These are phyloP conservation scores for Grosmannia serpens DNA, from an alignment of 2,329 filamentous ascomycete species.

Conservation along the genomic window DNA sequence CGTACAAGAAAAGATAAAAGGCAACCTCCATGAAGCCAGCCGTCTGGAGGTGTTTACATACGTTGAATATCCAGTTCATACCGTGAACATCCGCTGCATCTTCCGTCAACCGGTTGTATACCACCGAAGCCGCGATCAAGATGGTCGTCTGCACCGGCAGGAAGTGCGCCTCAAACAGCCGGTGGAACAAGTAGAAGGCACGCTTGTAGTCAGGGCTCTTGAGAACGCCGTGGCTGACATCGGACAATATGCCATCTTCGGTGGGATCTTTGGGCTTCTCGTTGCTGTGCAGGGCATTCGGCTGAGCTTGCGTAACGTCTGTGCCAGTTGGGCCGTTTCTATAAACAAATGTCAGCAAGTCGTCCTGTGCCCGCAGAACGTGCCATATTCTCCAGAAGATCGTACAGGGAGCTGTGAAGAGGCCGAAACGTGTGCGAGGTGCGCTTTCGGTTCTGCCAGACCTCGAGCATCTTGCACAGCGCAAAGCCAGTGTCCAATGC, in stretches of 20 bases:
- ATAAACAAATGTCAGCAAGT: neutral
- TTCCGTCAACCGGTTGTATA: slow-evolving; percentile 46
- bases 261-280: neutral
- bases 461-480: slow-evolving; percentile 43
- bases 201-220: slow-evolving; percentile 42
- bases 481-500: slow-evolving; percentile 58
- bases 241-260: slow-evolving; percentile 43
- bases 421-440: slow-evolving; percentile 43
- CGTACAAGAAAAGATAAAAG: slow-evolving; percentile 54
- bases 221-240: slow-evolving; percentile 39
- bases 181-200: slow-evolving; percentile 48
- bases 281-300: slow-evolving; percentile 15
- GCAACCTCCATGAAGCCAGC: slow-evolving; percentile 51
- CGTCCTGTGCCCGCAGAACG: slow-evolving; percentile 3
- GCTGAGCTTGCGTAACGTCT: slow-evolving; percentile 34
- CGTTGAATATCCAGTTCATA: slow-evolving; percentile 46
- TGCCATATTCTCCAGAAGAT: slow-evolving; percentile 1
- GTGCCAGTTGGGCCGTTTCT: slow-evolving; percentile 32
- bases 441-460: slow-evolving; percentile 46
- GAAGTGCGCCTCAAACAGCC: slow-evolving; percentile 66
- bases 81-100: slow-evolving; percentile 37
- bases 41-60: slow-evolving; percentile 49
- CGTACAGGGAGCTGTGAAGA: slow-evolving; percentile 37
- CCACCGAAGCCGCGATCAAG: slow-evolving; percentile 47
- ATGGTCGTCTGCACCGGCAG: slow-evolving; percentile 57